Percentiles rank a stretch among this genome's conserved stretches.
These are phyloP conservation scores for Chlamydomonas sphaeroides DNA, from an alignment of 139 green algal species.

Conservation along the genomic window DNA sequence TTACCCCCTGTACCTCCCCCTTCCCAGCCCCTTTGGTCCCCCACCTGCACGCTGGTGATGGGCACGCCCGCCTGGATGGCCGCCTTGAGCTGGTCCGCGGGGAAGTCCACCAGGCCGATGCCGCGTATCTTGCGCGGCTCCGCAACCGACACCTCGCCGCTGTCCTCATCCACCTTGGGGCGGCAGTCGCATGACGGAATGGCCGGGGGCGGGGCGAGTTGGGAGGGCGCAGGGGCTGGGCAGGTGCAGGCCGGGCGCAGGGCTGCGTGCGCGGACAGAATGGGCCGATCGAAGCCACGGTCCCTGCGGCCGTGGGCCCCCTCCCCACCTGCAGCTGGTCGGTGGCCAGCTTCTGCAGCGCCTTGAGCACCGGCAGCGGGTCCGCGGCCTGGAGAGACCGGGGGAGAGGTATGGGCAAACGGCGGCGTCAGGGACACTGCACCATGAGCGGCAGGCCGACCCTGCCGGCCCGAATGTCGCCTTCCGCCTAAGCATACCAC, in stretches of 20 bases:
- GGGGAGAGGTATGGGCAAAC: too few species aligned
- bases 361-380: constrained; percentile 42
- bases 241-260: too few species aligned
- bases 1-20: too few species aligned
- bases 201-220: too few species aligned
- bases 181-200: too few species aligned
- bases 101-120: constrained; percentile 62
- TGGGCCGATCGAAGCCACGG: too few species aligned
- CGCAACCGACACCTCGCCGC: constrained; percentile 42
- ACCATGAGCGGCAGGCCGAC: too few species aligned
- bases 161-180: constrained; percentile 42
- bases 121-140: constrained; percentile 55
- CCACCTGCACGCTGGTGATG: constrained; percentile 48
- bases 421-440: too few species aligned
- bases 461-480: too few species aligned
- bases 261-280: too few species aligned
- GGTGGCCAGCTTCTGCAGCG: constrained; percentile 46
- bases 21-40: background rate
- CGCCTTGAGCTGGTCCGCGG: constrained; percentile 39
- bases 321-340: constrained; percentile 53
- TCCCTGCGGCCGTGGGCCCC: background rate
- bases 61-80: constrained; percentile 60
- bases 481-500: too few species aligned
- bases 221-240: too few species aligned
- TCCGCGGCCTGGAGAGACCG: constrained; percentile 19